These are phyloP conservation scores for Aspergillus carlsbadensis DNA, from an alignment of 495 filamentous ascomycete genomes.

Conservation along the genomic window DNA sequence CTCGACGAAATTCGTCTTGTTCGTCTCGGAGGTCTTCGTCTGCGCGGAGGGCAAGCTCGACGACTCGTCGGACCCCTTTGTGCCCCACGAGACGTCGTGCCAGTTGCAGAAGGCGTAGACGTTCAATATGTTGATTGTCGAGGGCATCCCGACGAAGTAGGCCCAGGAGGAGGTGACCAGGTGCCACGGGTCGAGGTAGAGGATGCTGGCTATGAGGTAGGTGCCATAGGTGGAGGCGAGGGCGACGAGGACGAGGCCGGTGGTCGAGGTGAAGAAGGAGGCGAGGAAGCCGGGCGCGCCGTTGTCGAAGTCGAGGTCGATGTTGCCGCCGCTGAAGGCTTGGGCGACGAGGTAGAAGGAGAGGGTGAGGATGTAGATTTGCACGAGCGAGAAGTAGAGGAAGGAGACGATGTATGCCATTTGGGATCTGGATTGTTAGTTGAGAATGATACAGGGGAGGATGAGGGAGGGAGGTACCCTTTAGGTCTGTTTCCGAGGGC, in stretches of 20 bases:
- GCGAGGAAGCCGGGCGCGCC: slow-evolving; percentile 53
- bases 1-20: slow-evolving; percentile 85
- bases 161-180: slow-evolving; percentile 97
- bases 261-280: slow-evolving; percentile 73
- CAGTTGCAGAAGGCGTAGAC: slow-evolving; percentile 99
- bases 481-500: slow-evolving; percentile 95
- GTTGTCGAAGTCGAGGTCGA: slow-evolving; percentile 53
- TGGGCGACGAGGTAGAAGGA: slow-evolving; percentile 84
- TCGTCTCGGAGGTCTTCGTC: slow-evolving; percentile 77
- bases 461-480: slow-evolving; percentile 46
- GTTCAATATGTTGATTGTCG: slow-evolving; percentile 97
- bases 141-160: slow-evolving; percentile 90
- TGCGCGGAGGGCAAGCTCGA: slow-evolving; percentile 85
- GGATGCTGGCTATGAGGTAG: slow-evolving; percentile 90
- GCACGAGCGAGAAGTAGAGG: slow-evolving; percentile 79
- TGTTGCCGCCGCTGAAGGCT: slow-evolving; percentile 63
- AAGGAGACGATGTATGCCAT: slow-evolving; percentile 79
- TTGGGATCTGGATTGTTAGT: slow-evolving; percentile 3
- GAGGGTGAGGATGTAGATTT: slow-evolving; percentile 81
- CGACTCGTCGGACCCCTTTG: slow-evolving; percentile 96
- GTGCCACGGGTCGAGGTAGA: slow-evolving; percentile 99
- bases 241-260: slow-evolving; percentile 87
- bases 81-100: slow-evolving; percentile 99
- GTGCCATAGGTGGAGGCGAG: slow-evolving; percentile 91
- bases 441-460: background rate